These are phyloP conservation scores for Phenoliferia sp. DNA, from an alignment of 1,284 basidiomycete species.

Conservation along the genomic window DNA sequence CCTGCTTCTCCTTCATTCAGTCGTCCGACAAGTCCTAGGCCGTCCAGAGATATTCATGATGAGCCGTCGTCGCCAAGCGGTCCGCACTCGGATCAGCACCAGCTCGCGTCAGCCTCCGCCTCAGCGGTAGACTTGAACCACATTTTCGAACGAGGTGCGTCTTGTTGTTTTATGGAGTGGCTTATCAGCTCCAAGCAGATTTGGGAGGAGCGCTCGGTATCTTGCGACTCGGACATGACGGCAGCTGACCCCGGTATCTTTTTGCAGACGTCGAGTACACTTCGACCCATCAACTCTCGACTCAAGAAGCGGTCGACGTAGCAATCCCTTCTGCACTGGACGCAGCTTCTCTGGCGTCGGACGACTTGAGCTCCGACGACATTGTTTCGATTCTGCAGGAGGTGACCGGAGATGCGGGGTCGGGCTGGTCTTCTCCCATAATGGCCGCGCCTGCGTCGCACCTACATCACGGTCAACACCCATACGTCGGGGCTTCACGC, in stretches of 20 bases:
- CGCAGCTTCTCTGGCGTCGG: conserved; percentile 23
- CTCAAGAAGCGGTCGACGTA: conserved; percentile 33
- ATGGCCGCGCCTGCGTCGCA: not conserved
- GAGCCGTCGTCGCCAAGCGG: not conserved
- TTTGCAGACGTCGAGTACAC: conserved; percentile 31
- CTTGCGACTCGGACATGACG: too few relatives aligned
- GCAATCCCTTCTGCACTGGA: conserved; percentile 32
- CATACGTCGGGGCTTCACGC: conserved; percentile 15
- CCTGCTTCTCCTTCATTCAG: conserved; percentile 7
- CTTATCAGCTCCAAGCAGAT: too few relatives aligned
- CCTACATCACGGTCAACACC: not conserved
- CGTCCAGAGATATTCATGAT: not conserved
- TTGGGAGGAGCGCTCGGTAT: not conserved
- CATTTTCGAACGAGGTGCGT: conserved; percentile 33
- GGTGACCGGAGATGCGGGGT: conserved; percentile 15
- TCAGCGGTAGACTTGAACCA: conserved; percentile 25
- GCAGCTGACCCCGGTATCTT: too few relatives aligned
- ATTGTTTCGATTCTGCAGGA: conserved; percentile 20
- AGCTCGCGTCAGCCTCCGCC: not conserved
- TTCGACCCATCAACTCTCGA: conserved; percentile 26
- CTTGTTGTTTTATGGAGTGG: not conserved
- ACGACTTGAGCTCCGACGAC: conserved; percentile 19
- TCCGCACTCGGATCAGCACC: not conserved
- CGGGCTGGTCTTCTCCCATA: conserved; percentile 24
- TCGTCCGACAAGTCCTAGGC: conserved; percentile 3